Evolutionary conservation across 306 rosid genomes (phyloP).

Genomic region (Prunus mume): DNA sequence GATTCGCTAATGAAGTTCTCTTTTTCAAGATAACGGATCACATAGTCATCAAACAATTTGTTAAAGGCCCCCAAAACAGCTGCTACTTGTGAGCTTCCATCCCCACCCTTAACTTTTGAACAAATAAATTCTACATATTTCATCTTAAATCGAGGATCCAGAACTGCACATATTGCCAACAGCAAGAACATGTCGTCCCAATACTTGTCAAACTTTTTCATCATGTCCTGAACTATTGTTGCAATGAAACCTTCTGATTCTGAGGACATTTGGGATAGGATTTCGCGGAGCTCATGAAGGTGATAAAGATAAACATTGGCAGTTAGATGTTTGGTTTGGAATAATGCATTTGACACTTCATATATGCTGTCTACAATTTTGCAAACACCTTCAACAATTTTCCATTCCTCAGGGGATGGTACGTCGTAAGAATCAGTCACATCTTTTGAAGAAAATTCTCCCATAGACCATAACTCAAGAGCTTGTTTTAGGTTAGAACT

Average conservation of each 20-base stretch:
- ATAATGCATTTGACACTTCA: conserved; percentile 17
- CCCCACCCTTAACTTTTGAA: neutral
- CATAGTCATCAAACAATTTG: conserved; percentile 12
- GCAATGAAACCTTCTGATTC: conserved; percentile 1
- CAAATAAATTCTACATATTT: conserved; percentile 15
- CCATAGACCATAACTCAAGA: conserved; percentile 5
- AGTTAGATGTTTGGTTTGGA: conserved; percentile 8
- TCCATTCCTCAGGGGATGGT: conserved; percentile 12
- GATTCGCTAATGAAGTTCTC: neutral
- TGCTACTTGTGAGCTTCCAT: conserved; percentile 3
- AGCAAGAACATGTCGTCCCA: conserved; percentile 18
- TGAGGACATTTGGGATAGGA: neutral
- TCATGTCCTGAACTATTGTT: conserved; percentile 4
- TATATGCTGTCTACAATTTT: conserved; percentile 18
- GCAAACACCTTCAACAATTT: conserved; percentile 7
- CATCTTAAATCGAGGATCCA: conserved; percentile 26
- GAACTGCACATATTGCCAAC: conserved; percentile 16
- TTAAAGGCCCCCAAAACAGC: conserved; percentile 1
- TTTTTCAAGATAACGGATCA: neutral
- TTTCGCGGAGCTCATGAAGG: neutral
- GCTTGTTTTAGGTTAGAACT: neutral
- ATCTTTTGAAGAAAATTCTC: conserved; percentile 15
- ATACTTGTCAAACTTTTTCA: conserved; percentile 1
- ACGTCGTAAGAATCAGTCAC: neutral
- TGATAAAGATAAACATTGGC: conserved; percentile 12